Evolutionary conservation across 257 asterid genomes (phyloP).

Genomic region (Schizonepeta tenuifolia): DNA sequence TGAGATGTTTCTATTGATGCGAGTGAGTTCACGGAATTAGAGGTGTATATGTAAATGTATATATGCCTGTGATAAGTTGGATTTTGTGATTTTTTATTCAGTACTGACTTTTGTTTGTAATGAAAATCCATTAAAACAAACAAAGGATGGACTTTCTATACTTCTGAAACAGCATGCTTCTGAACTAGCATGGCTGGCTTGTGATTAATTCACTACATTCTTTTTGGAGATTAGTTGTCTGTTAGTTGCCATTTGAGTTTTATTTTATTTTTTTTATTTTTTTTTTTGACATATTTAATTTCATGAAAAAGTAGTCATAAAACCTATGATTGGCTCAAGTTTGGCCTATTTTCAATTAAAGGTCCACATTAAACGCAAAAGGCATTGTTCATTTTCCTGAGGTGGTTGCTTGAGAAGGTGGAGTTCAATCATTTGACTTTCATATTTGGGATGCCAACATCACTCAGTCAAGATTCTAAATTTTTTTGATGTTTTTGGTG

Average conservation of each 20-base stretch:
- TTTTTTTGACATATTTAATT: background rate
- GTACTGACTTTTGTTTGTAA: slow-evolving; percentile 16
- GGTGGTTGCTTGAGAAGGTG: slow-evolving; percentile 21
- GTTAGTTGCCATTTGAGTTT: background rate
- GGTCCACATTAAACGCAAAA: slow-evolving; percentile 4
- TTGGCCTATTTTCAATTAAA: slow-evolving; percentile 24
- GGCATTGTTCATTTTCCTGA: slow-evolving; percentile 8
- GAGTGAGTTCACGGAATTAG: slow-evolving; percentile 6
- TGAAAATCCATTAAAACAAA: background rate
- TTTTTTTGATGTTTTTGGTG: too few species aligned
- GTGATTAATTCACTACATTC: slow-evolving; percentile 8
- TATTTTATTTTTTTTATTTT: too few species aligned
- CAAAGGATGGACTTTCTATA: background rate
- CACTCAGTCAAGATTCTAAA: slow-evolving; percentile 2
- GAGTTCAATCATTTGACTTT: slow-evolving; percentile 17
- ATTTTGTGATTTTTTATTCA: background rate
- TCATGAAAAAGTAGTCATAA: slow-evolving; percentile 6
- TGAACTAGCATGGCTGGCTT: background rate
- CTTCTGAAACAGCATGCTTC: background rate
- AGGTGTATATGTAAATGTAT: background rate
- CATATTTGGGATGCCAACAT: slow-evolving; percentile 11
- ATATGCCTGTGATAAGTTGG: background rate
- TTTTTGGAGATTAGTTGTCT: slow-evolving; percentile 2
- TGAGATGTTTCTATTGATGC: background rate
- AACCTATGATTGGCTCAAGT: slow-evolving; percentile 24